Evolutionary conservation across 2,329 filamentous ascomycete species (phyloP), one percentile per base, ranked within the genome.

Genomic region (Cephalotrichum gorgonifer): DNA sequence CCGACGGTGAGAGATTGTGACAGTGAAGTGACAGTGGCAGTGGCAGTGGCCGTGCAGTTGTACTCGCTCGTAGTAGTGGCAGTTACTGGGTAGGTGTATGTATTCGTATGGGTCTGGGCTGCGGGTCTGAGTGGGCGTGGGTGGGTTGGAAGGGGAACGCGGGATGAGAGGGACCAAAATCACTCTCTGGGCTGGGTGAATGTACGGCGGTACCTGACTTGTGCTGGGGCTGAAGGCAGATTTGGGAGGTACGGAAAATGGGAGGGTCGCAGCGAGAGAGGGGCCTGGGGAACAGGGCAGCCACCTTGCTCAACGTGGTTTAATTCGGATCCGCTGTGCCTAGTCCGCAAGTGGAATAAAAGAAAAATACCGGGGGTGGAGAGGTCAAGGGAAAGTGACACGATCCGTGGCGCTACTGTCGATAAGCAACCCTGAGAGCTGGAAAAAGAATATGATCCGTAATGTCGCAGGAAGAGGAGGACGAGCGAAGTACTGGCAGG

Each of bases 271-370:
- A 46, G 28, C 28, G 30, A 35, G 20, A 28, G 22, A 48, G 30
- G 45, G 35, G 30, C 41, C 22, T 12, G 41, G 41, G 35, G 39
- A 39, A 26, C 33, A 30, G 38, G 38, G 26, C 44, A 48, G 46
- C 33, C 46, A 48, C 46, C 15, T 48, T 48, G 46, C 46, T 48
- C 33, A 48, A 48, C 33, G 46, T 28, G 46, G 46, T 48, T 33
- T 48, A 48, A 48, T 48, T 48, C 46, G 46, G 46, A 48, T 48
- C 46, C 46, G 46, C 46, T 17, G 25, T 26, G 33, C 46, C 43
- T 48, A 38, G 46, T 42, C 35, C 46, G 30, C 35, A 42, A 35
- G 17, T 38, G 46, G 20, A 48, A 48, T 48, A 30, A 48, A 42
- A 48, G 35, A 27, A 38, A 45, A 30, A 48, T 42, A 38, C 44